Base-by-base conservation (phyloP, 140 eudicot species). In the Senecio squalidus region DNA sequence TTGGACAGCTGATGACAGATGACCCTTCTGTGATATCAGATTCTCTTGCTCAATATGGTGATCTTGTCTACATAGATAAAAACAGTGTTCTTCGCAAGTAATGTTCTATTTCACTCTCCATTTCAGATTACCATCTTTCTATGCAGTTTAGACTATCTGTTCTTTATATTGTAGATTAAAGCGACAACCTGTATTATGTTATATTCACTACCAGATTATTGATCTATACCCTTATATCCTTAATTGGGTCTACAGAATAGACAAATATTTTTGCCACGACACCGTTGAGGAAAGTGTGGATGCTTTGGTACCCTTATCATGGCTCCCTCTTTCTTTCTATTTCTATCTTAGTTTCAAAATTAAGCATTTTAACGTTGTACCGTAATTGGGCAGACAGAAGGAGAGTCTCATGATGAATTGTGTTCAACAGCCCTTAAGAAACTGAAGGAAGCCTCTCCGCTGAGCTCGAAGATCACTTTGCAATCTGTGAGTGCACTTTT, bases 261-360 rank as follows among this genome's bases (percentile, higher is more conserved):
- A 86, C 65, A 72, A 78, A 73, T 73, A 89, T 57, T 90, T 90
- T 75, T 50, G 90, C 69, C 82, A 76, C 7, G 94, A 86, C 58
- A 81, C 92, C 0, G 82, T 91, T 72, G 98, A 91, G 78, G 98
- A 91, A 61, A 91, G 86, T 54, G 69, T 86, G 36, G 83, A 81
- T 38, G 96, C 98, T 71, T 58, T 91, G 76, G 98, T 86, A 78
- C n/a, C n/a, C n/a, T n/a, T n/a, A n/a, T n/a, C n/a, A n/a, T n/a
- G 79, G 86, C 36, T 70, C 59, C 58, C 59, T 28, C 67, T 24
- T 41, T 27, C 25, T 67, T 40, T 43, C 60, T 43, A 25, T 48
- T 8, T 48, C 53, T 51, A 26, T 14, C 8, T 24, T 6, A 21
- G 30, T 22, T 28, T 53, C 2, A 14, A 64, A 50, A 51, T 50